Evolutionary conservation across 2,329 filamentous ascomycete genomes (phyloP).

Genomic region (Claviceps lovelessii): DNA sequence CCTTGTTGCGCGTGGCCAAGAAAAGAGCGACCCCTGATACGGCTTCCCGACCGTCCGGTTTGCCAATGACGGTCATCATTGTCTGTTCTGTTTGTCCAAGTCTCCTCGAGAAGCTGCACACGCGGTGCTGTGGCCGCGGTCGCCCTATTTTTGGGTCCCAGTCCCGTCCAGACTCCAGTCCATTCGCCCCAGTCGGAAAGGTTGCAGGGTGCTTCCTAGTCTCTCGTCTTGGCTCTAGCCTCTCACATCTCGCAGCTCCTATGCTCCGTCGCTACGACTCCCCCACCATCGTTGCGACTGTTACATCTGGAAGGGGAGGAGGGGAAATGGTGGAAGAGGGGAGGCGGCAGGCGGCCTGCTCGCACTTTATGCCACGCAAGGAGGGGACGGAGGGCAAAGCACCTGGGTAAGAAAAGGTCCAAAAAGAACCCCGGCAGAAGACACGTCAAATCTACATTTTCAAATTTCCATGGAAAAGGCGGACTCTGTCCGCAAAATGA

Average conservation of each 20-base stretch:
- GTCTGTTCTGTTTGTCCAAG: neutral
- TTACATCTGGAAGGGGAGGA: neutral
- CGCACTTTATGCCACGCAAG: neutral
- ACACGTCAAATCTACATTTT: neutral
- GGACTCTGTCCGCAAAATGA: neutral
- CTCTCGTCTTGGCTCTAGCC: neutral
- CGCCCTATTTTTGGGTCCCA: neutral
- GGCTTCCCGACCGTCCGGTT: slow-evolving; percentile 1
- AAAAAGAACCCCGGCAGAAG: neutral
- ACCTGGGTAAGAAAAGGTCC: neutral
- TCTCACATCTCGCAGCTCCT: neutral
- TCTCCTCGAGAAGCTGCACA: no score
- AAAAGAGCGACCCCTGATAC: neutral
- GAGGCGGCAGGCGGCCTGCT: neutral
- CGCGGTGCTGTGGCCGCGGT: neutral
- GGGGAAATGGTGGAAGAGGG: neutral
- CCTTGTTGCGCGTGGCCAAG: neutral
- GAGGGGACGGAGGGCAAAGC: neutral
- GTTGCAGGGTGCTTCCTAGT: neutral
- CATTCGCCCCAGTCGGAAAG: neutral
- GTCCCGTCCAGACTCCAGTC: neutral
- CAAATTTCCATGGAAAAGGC: neutral
- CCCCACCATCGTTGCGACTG: neutral
- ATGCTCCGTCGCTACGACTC: neutral
- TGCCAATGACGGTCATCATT: neutral